phyloP scores from a whole-genome alignment of 371 early-diverging fungal genomes.

The Mortierella sp. region DNA sequence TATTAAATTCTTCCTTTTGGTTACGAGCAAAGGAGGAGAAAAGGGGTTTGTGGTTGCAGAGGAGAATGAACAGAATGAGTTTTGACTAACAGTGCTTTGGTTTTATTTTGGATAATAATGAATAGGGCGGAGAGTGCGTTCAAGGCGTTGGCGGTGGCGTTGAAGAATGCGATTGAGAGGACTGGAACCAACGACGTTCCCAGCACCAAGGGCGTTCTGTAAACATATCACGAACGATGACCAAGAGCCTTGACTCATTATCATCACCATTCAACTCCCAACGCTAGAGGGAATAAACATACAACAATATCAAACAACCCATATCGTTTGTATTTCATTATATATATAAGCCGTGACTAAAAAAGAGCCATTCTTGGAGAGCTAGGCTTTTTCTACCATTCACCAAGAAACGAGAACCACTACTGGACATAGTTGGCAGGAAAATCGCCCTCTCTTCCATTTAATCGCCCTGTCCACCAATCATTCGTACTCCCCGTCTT shows the following conservation, averaged over 20 bases:
- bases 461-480: slow-evolving; percentile 86
- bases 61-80: too few relatives aligned
- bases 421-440: slow-evolving; percentile 80
- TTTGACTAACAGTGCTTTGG: background rate
- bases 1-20: slow-evolving; percentile 43
- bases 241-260: background rate
- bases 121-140: slow-evolving; percentile 94
- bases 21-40: background rate
- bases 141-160: slow-evolving; percentile 96
- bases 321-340: too few relatives aligned
- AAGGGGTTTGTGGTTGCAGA: too few relatives aligned
- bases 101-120: background rate
- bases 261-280: too few relatives aligned
- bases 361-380: too few relatives aligned
- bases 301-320: background rate
- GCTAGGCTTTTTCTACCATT: background rate
- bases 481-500: slow-evolving; percentile 75
- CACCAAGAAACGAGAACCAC: background rate
- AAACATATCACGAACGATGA: slow-evolving; percentile 14
- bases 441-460: slow-evolving; percentile 81
- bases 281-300: background rate
- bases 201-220: slow-evolving; percentile 94
- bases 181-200: slow-evolving; percentile 92
- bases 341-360: too few relatives aligned
- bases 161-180: slow-evolving; percentile 84